Base-by-base conservation (phyloP, 352 stramenopile genomes). In the Globisporangium rhizosaccharum region DNA sequence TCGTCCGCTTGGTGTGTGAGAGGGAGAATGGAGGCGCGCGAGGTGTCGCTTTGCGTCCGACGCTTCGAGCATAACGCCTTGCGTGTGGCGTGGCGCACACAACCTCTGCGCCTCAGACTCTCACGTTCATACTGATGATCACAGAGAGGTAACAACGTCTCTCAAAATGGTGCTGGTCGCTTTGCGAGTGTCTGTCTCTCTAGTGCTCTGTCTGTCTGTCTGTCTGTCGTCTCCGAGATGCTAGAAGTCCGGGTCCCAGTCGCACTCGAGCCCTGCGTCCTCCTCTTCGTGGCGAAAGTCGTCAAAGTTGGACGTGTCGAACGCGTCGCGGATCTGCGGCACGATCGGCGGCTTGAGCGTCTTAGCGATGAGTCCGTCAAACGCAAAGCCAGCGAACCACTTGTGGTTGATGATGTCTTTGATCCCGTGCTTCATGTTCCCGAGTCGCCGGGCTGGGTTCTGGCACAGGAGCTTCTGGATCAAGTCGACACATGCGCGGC, bases 381-480 rank as follows among this genome's bases (percentile, higher is more conserved):
- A 92, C 48, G 74, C 62, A 49, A 90, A 90, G 4, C 73, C 68
- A 3, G 76, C 73, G 49, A 92, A 92, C 82, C 82, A 92, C 57
- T 86, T 82, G 69, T 90, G 82, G 54, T 90, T 88, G 55, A 92
- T 84, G 41, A 92, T 92, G 50, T 92, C 82, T 52, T 88, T 85
- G 55, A 92, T 88, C 15, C 82, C 80, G 51, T 92, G 70, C 66
- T 92, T 92, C 75, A 90, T 88, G 66, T 90, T 92, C 28, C 82
- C 82, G 18, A 92, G 67, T 47, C 82, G 71, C 45, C 82, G 58
- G n/a, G 77, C 80, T 18, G 82, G 80, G 45, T 87, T 92, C 57
- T 89, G 79, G 36, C 72, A 79, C 12, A 97, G 70, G 36, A 97
- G 67, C 53, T 95, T 96, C 54, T 96, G 88, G 23, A 97, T 73